Percentiles rank a stretch among this genome's conserved stretches.
phyloP scores from a whole-genome alignment of 352 stramenopile species.

The Phytophthora citrophthora region DNA sequence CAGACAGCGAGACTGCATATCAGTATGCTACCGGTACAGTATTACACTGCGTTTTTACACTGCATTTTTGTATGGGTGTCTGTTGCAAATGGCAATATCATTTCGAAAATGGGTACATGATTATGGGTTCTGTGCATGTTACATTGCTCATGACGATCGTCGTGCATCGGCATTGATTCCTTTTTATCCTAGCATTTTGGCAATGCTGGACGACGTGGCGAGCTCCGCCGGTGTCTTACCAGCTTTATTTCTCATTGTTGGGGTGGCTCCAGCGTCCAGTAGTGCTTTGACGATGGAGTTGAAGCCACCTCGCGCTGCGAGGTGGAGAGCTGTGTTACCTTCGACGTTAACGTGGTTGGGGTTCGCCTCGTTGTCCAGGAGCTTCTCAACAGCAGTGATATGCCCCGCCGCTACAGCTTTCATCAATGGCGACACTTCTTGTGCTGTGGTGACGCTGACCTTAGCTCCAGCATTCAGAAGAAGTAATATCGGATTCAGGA shows the following conservation, averaged over 20 bases:
- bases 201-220: constrained; percentile 61
- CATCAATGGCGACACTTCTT: constrained; percentile 88
- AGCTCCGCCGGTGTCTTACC: constrained; percentile 83
- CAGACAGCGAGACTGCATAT: no score
- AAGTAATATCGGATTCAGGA: constrained; percentile 85
- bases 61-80: neutral
- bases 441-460: constrained; percentile 69
- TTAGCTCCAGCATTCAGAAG: constrained; percentile 84
- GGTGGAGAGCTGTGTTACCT: constrained; percentile 86
- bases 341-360: constrained; percentile 68
- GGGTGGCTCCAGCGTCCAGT: constrained; percentile 59
- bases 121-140: neutral
- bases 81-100: constrained; percentile 19
- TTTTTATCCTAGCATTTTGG: constrained; percentile 61
- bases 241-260: constrained; percentile 69
- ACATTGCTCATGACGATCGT: neutral
- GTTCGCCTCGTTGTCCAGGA: constrained; percentile 84
- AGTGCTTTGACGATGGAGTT: constrained; percentile 70
- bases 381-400: constrained; percentile 82
- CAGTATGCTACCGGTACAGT: neutral
- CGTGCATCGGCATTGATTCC: neutral
- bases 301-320: constrained; percentile 85
- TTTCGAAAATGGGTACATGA: constrained; percentile 21
- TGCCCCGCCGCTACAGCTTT: constrained; percentile 87
- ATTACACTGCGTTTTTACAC: neutral